Evolutionary conservation across 768 basidiomycete species (phyloP), one percentile per base, ranked within the genome.

Genomic region (Podaxis sp.): DNA sequence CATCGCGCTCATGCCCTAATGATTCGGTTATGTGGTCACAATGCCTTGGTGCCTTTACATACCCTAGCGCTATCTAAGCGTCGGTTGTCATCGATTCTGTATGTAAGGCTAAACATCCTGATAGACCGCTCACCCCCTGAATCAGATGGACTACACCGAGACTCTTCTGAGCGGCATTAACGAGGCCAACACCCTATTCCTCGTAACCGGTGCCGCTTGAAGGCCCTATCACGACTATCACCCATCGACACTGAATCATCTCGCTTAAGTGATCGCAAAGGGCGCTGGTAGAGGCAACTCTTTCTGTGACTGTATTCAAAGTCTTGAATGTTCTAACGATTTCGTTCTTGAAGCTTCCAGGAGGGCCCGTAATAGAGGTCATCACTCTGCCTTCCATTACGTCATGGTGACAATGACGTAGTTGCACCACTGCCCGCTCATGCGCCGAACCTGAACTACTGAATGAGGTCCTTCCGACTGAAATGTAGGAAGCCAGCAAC

Each of bases 161-260:
- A 15, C 36, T n/a, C 33, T 37, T 33, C 46, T 41, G 26, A 36
- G 57, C 57, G 57, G 57, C n/a, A 24, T 49, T 58, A 50, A 60
- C n/a, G 49, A 20, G 50, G 38, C 8, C 20, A 46, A 7, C 26
- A 37, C 28, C 33, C 52, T 49, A 46, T 22, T 2, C n/a, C 44
- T 30, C 24, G 15, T 22, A 49, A 48, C 15, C 38, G 49, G 48
- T 51, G 48, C 13, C 22, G 33, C 6, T 49, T 46, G 20, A 41
- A 7, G 30, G 28, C 11, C 15, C n/a, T 11, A 40, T 57, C 56
- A 22, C 40, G 7, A 17, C 17, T 24, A 40, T 57, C 44, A 22
- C 40, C 40, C 44, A 1, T 33, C 46, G 44, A 30, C 24, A 30
- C 28, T 17, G 26, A 33, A 58, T 38, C 26, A 36, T 13, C 44